Percentiles rank a stretch among this genome's conserved stretches.
phyloP scores from a whole-genome alignment of 2,329 filamentous ascomycete genomes.

The Periconia sp. region DNA sequence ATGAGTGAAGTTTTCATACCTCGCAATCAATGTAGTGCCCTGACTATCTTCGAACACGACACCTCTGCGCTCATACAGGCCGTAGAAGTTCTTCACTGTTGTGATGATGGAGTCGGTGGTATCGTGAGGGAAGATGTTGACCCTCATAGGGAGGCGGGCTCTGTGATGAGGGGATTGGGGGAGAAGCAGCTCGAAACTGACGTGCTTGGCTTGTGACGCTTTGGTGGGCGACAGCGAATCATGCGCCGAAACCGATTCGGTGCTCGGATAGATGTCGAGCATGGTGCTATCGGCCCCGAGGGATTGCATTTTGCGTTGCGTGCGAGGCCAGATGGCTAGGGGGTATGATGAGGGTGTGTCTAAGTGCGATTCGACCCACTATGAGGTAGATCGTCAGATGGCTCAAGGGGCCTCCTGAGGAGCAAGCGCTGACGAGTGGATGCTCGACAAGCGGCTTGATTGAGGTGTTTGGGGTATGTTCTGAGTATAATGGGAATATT shows the following conservation, averaged over 20 bases:
- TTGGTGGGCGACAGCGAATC: conserved; percentile 41
- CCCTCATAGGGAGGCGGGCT: conserved; percentile 78
- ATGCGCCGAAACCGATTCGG: conserved; percentile 33
- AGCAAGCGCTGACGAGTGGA: conserved; percentile 27
- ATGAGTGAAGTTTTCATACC: conserved; percentile 92
- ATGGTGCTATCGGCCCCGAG: conserved; percentile 33
- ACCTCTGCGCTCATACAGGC: conserved; percentile 80
- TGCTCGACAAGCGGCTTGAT: conserved; percentile 28
- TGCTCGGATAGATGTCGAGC: conserved; percentile 40
- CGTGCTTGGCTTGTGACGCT: conserved; percentile 61
- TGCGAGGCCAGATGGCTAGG: conserved; percentile 20
- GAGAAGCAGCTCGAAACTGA: conserved; percentile 77
- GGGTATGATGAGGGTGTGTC: conserved; percentile 25
- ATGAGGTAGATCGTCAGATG: conserved; percentile 22
- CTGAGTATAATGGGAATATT: conserved; percentile 10
- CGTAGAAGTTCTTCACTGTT: conserved; percentile 98
- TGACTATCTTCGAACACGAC: conserved; percentile 93
- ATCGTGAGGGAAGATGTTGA: conserved; percentile 93
- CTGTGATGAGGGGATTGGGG: conserved; percentile 67
- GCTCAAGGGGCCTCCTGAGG: conserved; percentile 19
- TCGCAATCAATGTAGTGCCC: conserved; percentile 88
- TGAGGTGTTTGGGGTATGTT: not conserved
- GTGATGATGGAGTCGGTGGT: conserved; percentile 97
- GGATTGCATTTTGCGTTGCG: conserved; percentile 26
- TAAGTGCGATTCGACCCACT: conserved; percentile 25